A percentile compares a stretch with the other conserved stretches of the same genome.
Evolutionary conservation across 768 basidiomycete species (phyloP).

Genomic region (Cyclocybe aegerita): DNA sequence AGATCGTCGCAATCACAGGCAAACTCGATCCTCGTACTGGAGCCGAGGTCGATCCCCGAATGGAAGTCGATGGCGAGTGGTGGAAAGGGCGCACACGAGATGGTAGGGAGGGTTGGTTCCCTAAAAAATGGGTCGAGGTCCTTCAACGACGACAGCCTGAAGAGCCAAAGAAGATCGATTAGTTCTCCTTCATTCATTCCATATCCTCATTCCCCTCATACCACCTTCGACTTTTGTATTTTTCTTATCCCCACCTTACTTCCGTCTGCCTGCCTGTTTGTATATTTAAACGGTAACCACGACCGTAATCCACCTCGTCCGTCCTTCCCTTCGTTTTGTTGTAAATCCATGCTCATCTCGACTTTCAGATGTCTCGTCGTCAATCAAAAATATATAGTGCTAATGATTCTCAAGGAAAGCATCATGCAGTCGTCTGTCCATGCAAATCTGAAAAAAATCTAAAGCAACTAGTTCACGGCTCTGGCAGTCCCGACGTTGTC

Average conservation of each 20-base stretch:
- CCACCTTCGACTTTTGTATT: background rate
- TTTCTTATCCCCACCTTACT: background rate
- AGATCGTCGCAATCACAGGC: slow-evolving; percentile 90
- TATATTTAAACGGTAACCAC: too few species aligned
- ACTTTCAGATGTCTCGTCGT: too few species aligned
- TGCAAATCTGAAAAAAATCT: too few species aligned
- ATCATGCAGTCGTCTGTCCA: too few species aligned
- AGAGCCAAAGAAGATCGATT: slow-evolving; percentile 22
- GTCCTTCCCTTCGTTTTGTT: too few species aligned
- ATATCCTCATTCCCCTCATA: background rate
- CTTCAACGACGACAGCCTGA: slow-evolving; percentile 39
- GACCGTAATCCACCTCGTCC: too few species aligned
- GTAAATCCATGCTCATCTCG: too few species aligned
- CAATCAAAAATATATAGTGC: too few species aligned
- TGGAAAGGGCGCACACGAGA: slow-evolving; percentile 94
- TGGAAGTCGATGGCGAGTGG: slow-evolving; percentile 77
- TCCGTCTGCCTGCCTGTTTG: background rate
- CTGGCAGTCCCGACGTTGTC: too few species aligned
- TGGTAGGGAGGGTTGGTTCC: slow-evolving; percentile 94
- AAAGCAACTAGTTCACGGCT: too few species aligned
- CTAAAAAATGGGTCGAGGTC: slow-evolving; percentile 82
- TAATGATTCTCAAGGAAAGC: too few species aligned
- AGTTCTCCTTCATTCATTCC: background rate
- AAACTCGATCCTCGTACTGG: slow-evolving; percentile 74
- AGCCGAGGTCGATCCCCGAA: slow-evolving; percentile 61